Evolutionary conservation across 2,329 filamentous ascomycete species (phyloP), one percentile per base, ranked within the genome.

Genomic region (Purpureocillium lavendulum): DNA sequence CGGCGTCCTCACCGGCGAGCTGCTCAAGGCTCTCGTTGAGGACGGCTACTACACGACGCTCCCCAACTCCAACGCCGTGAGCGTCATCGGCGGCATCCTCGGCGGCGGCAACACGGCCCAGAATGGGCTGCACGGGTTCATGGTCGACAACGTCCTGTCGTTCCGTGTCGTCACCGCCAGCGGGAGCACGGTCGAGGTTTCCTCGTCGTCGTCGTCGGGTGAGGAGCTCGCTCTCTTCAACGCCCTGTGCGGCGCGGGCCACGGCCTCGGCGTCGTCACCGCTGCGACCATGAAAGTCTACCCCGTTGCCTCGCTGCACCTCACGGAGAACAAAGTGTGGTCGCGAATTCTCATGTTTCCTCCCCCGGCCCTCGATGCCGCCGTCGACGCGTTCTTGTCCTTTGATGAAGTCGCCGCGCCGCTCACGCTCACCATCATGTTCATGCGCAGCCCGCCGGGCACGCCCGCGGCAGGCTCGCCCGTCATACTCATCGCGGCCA

Each of bases 201-300:
- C 21, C 1, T 43, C 38, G 13, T 16, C 41, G 2, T 41, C 48
- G 1, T 55, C 51, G 1, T 42, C 39, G 0, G 49, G 43, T 1
- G 51, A 52, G 2, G 55, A 60, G 2, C 45, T 46, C 7, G 40
- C 40, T 1, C 43, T 64, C 0, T 64, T 58, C 44, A 43, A 57
- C 9, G 47, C 48, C 2, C 45, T 64, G 1, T 48, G 58, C 13
- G 61, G 61, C 3, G 59, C 53, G 6, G 61, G 61, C 1, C 56
- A 58, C 16, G 61, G 61, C 1, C 38, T 64, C 0, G 53, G 57
- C 2, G 49, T 61, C 5, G 48, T 64, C 9, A 55, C 53, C 0
- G 45, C 52, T n/a, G 26, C 56, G 0, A 60, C 48, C 1, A 45
- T 60, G 8, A 41, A 40, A 1, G 46, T 40, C 0, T 58, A 51